Conservation (phyloP, 306 rosid genomes). For the Vigna nakashimae region DNA sequence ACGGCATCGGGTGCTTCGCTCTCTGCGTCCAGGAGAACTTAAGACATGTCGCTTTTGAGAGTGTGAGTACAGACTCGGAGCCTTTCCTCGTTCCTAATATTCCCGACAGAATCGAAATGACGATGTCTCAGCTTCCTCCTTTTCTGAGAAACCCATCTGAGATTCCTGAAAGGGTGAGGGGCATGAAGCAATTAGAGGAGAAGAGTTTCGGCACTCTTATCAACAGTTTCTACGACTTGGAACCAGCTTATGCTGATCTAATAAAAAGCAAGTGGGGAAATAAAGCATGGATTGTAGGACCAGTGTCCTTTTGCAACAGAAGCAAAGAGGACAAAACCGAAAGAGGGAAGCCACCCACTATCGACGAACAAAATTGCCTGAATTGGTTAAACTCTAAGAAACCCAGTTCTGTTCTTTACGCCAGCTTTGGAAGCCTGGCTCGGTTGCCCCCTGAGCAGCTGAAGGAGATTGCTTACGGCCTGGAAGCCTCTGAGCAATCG, state of each 20-base stretch:
- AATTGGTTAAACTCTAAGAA: conserved; percentile 62
- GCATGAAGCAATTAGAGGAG: conserved; percentile 35
- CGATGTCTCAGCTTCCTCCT: conserved; percentile 58
- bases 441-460: conserved; percentile 50
- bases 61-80: conserved; percentile 51
- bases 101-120: conserved; percentile 58
- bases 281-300: conserved; percentile 67
- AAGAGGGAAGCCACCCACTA: conserved; percentile 54
- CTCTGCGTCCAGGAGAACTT: conserved; percentile 51
- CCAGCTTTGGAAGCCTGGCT: conserved; percentile 64
- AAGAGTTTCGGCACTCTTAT: conserved; percentile 56
- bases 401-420: conserved; percentile 64
- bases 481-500: conserved; percentile 57
- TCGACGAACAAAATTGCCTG: conserved; percentile 56
- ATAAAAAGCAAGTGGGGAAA: conserved; percentile 40
- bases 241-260: conserved; percentile 58
- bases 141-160: conserved; percentile 39
- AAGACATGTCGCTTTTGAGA: conserved; percentile 40
- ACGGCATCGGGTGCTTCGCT: conserved; percentile 63
- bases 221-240: conserved; percentile 67
- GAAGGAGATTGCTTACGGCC: conserved; percentile 64
- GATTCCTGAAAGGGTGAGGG: neutral
- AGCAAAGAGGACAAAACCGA: conserved; percentile 49
- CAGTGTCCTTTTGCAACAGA: conserved; percentile 61
- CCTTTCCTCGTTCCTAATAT: conserved; percentile 56